Conservation (phyloP, 352 stramenopile genomes). For the Phytophthora hybrid region DNA sequence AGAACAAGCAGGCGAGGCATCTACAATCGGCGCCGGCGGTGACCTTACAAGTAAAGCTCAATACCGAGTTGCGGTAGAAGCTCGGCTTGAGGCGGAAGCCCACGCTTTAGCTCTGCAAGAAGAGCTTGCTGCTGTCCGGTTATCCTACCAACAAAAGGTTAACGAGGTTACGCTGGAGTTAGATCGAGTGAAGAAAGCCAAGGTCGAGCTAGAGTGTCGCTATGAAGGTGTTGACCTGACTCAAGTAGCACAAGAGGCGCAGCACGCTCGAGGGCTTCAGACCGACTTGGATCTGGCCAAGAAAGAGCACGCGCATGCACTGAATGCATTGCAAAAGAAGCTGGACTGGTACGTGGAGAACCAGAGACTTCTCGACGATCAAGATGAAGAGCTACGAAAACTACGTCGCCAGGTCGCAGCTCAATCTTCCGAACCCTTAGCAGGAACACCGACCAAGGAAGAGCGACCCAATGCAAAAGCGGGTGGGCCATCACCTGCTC, state of each 20-base stretch:
- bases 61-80: slow-evolving; percentile 68
- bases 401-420: slow-evolving; percentile 38
- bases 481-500: slow-evolving; percentile 23
- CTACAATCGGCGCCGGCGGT: slow-evolving; percentile 14
- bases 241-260: slow-evolving; percentile 64
- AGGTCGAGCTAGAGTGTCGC: slow-evolving; percentile 77
- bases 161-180: slow-evolving; percentile 79
- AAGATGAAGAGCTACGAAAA: slow-evolving; percentile 67
- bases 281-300: slow-evolving; percentile 51
- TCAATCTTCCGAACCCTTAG: slow-evolving; percentile 2
- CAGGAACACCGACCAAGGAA: slow-evolving; percentile 26
- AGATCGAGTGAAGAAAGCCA: slow-evolving; percentile 83
- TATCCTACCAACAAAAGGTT: slow-evolving; percentile 56
- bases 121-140: slow-evolving; percentile 49
- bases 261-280: slow-evolving; percentile 57
- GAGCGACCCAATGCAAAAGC: slow-evolving; percentile 16
- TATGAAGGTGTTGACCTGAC: slow-evolving; percentile 78
- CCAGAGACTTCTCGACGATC: slow-evolving; percentile 78
- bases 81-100: slow-evolving; percentile 66
- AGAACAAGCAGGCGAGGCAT: slow-evolving; percentile 32
- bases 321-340: slow-evolving; percentile 77
- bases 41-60: slow-evolving; percentile 52
- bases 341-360: slow-evolving; percentile 90
- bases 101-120: slow-evolving; percentile 63
- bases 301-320: slow-evolving; percentile 57